Evolutionary conservation across 306 rosid genomes (phyloP).

Genomic region (Glycine tomentella): DNA sequence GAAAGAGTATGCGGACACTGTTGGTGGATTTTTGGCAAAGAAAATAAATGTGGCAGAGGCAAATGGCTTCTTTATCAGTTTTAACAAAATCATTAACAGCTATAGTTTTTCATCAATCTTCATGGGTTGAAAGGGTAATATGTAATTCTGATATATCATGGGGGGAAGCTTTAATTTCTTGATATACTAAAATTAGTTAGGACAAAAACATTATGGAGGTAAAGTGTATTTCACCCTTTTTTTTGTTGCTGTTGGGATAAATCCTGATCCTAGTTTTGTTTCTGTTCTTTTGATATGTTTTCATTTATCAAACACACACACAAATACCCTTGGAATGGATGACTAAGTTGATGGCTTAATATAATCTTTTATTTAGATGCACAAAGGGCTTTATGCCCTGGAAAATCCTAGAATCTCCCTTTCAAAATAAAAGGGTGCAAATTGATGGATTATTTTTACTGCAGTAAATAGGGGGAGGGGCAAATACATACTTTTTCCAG

Average conservation of each 20-base stretch:
- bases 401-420: background rate
- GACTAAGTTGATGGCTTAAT: too few species aligned
- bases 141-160: background rate
- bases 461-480: slow-evolving; percentile 18
- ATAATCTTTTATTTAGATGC: background rate
- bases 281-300: background rate
- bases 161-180: background rate
- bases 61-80: background rate
- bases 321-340: background rate
- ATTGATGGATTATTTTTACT: background rate
- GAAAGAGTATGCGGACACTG: background rate
- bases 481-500: background rate
- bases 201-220: background rate
- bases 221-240: background rate
- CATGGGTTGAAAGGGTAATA: background rate
- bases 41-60: background rate
- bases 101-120: background rate
- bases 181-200: background rate
- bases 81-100: background rate
- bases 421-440: background rate
- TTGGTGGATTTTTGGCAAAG: background rate
- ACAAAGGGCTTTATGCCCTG: background rate
- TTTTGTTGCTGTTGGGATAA: background rate
- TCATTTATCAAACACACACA: background rate
- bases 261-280: background rate